These are phyloP conservation scores for Apophysomyces variabilis DNA, from an alignment of 371 early-diverging fungal species.

Conservation along the genomic window DNA sequence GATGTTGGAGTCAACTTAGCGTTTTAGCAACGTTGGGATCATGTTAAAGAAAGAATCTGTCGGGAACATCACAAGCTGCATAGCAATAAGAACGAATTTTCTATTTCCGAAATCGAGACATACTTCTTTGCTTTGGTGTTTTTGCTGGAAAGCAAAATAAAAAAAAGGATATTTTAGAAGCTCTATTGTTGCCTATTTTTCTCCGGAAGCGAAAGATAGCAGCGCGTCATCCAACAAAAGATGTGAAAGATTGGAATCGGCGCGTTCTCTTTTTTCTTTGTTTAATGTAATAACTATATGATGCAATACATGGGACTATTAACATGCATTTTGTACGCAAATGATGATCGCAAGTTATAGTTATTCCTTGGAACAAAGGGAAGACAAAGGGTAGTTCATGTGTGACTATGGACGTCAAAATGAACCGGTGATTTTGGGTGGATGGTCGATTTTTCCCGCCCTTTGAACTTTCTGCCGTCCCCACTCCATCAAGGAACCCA, in stretches of 20 bases:
- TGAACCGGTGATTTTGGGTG: conserved; percentile 4
- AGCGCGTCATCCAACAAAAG: too few species aligned
- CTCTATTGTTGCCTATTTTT: too few species aligned
- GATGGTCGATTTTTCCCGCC: conserved; percentile 3
- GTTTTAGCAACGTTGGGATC: too few species aligned
- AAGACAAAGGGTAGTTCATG: background rate
- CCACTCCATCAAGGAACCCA: conserved; percentile 11
- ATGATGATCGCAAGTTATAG: background rate
- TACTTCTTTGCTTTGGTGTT: background rate
- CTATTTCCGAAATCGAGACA: conserved; percentile 1
- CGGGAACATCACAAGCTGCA: conserved; percentile 7
- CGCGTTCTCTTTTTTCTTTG: too few species aligned
- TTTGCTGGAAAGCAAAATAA: too few species aligned
- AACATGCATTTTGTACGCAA: background rate
- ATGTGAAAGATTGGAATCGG: too few species aligned
- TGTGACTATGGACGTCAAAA: conserved; percentile 11
- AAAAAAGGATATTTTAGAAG: too few species aligned
- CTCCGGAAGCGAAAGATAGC: too few species aligned
- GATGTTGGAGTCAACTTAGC: too few species aligned
- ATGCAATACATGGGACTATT: background rate
- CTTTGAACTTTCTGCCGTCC: conserved; percentile 10
- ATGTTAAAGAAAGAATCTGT: background rate
- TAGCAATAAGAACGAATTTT: conserved; percentile 1
- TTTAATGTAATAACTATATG: background rate
- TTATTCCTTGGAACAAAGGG: background rate